Evolutionary conservation across 2,329 filamentous ascomycete genomes (phyloP).

Genomic region (Seiridium cupressi): DNA sequence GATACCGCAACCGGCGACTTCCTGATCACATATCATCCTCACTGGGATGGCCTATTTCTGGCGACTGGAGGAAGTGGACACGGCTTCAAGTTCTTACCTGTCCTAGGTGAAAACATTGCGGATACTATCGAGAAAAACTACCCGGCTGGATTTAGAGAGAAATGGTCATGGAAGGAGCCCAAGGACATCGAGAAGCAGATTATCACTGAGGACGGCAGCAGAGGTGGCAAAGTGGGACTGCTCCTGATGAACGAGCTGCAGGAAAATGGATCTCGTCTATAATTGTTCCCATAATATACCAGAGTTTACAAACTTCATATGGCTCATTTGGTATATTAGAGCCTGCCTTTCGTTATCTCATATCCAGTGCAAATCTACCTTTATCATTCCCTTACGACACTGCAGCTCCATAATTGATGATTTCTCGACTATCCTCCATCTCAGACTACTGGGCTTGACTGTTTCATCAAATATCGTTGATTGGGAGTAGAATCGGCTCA

Average conservation of each 20-base stretch:
- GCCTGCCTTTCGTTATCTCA: no score
- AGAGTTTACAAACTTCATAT: no score
- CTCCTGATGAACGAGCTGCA: slow-evolving; percentile 43
- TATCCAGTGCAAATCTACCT: no score
- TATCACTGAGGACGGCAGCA: slow-evolving; percentile 51
- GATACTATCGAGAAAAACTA: slow-evolving; percentile 50
- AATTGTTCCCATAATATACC: background rate
- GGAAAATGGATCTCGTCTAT: slow-evolving; percentile 17
- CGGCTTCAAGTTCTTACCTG: slow-evolving; percentile 68
- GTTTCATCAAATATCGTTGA: no score
- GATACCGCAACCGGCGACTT: slow-evolving; percentile 73
- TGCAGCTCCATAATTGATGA: no score
- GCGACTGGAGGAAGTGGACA: slow-evolving; percentile 64
- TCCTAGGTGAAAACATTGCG: slow-evolving; percentile 61
- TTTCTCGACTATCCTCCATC: no score
- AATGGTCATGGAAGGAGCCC: slow-evolving; percentile 65
- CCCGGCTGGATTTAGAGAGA: slow-evolving; percentile 49
- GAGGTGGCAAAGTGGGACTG: slow-evolving; percentile 46
- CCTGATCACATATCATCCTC: slow-evolving; percentile 67
- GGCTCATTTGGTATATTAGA: no score
- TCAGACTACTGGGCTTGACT: no score
- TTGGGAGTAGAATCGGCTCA: no score
- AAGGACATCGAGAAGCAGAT: slow-evolving; percentile 36
- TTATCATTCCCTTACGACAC: no score
- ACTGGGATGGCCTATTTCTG: slow-evolving; percentile 56